Conservation (phyloP, 345 rosid species). For the Salix dunnii region DNA sequence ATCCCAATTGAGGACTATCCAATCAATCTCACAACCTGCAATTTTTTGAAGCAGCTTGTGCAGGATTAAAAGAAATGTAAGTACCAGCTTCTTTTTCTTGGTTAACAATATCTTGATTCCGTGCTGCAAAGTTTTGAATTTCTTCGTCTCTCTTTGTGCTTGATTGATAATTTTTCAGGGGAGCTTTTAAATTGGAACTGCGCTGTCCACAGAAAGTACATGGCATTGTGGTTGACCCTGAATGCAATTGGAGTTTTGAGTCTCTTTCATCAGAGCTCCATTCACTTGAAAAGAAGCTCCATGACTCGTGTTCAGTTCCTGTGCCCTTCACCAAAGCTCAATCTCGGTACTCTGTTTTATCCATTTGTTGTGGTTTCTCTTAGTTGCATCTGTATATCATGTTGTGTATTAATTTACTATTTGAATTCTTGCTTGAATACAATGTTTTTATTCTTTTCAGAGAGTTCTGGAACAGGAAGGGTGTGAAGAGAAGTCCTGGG, state of each 20-base stretch:
- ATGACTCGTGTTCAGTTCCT: slow-evolving; percentile 33
- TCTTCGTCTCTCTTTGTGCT: not conserved
- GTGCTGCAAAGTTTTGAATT: not conserved
- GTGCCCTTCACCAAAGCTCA: slow-evolving; percentile 43
- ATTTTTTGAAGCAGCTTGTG: too few species aligned
- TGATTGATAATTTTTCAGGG: slow-evolving; percentile 40
- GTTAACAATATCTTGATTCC: not conserved
- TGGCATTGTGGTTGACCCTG: slow-evolving; percentile 62
- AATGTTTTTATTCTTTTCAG: slow-evolving; percentile 5
- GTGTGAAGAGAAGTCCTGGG: slow-evolving; percentile 28
- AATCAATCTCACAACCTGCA: too few species aligned
- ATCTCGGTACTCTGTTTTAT: slow-evolving; percentile 33
- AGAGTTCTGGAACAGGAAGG: slow-evolving; percentile 25
- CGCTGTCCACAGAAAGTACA: slow-evolving; percentile 52
- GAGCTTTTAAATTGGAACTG: slow-evolving; percentile 52
- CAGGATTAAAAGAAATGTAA: too few species aligned
- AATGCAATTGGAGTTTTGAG: slow-evolving; percentile 70
- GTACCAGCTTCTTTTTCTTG: not conserved
- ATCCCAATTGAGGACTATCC: too few species aligned
- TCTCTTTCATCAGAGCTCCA: slow-evolving; percentile 54
- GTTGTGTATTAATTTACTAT: too few species aligned
- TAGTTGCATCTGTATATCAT: not conserved
- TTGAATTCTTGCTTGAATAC: too few species aligned
- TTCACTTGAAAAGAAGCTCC: slow-evolving; percentile 63
- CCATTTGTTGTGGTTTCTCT: not conserved